phyloP scores from a whole-genome alignment of 352 stramenopile species.

The Phytophthora chlamydospora region DNA sequence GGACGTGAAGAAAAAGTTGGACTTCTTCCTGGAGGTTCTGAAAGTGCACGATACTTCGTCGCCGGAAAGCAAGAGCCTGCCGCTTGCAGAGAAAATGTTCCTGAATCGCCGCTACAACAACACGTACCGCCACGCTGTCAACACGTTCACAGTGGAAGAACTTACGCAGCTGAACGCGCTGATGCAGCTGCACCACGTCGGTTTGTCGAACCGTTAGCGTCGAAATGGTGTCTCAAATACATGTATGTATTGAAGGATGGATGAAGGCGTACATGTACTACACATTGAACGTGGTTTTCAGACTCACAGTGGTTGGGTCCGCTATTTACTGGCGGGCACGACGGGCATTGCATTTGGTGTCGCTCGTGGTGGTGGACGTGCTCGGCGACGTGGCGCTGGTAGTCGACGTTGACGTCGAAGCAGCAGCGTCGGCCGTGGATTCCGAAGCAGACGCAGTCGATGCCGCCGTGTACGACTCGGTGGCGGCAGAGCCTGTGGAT shows the following conservation, averaged over 20 bases:
- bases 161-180: constrained; percentile 26
- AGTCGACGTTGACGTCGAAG: no score
- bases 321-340: constrained; percentile 1
- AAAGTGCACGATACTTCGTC: constrained; percentile 31
- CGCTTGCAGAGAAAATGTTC: constrained; percentile 39
- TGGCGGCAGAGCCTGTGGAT: background rate
- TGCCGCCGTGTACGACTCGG: background rate
- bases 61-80: constrained; percentile 21
- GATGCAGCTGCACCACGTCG: constrained; percentile 31
- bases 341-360: constrained; percentile 7
- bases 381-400: background rate
- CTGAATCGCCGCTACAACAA: constrained; percentile 48
- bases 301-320: background rate
- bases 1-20: constrained; percentile 30
- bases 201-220: constrained; percentile 5
- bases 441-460: background rate
- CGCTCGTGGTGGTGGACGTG: constrained; percentile 1
- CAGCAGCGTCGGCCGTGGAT: no score
- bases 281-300: background rate
- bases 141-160: constrained; percentile 27
- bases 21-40: constrained; percentile 32
- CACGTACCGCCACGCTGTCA: constrained; percentile 31
- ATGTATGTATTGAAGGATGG: no score
- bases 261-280: no score
- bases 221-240: no score